Base-by-base conservation (phyloP, 139 green algal species). In the Medakamo hakoo region DNA sequence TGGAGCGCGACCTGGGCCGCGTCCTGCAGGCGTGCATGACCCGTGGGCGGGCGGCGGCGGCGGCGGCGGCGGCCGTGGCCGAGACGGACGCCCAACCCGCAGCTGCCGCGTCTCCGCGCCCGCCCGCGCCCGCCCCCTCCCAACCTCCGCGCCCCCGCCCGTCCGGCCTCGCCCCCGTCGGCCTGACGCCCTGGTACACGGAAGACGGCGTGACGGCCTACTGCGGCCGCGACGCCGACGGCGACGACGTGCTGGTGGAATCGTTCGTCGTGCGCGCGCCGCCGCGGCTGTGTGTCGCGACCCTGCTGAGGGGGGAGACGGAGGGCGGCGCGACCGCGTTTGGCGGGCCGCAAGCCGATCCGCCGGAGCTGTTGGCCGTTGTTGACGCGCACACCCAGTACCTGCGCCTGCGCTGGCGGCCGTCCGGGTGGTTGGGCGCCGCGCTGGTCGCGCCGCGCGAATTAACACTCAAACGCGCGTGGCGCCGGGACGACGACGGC, bases 401-500 rank as follows among this genome's bases (percentile, higher is more conserved):
- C 62, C 21, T 25, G n/a, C 55, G 56, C 25, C 26, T 27, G 32
- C 67, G 32, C 27, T 69, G 59, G 63, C 58, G 30, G 30, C 55
- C 30, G 30, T 25, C 28, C 18, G 48, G 40, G 56, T 14, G 5
- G 30, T 63, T 69, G 26, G 23, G 65, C 30, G 57, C 56, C 16
- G 14, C n/a, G 49, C 55, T 73, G 63, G 62, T 59, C 32, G 49
- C 61, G 20, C 64, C 59, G 3, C 65, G 64, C 2, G 59, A 75
- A 29, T 30, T 75, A 22, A 60, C 77, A 4, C 32, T 83, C 48
- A 59, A 81, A 32, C 72, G 76, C 21, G 74, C 66, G 3, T 83
- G 71, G 71, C 67, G 77, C 14, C 69, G 72, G 30, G 77, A 83
- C 31, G 64, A 66, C 4, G 76, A 83, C 63, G 77, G 77, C 31